Evolutionary conservation across 768 basidiomycete genomes (phyloP), one percentile per base, ranked within the genome.

Genomic region (Gyrodon lividus): DNA sequence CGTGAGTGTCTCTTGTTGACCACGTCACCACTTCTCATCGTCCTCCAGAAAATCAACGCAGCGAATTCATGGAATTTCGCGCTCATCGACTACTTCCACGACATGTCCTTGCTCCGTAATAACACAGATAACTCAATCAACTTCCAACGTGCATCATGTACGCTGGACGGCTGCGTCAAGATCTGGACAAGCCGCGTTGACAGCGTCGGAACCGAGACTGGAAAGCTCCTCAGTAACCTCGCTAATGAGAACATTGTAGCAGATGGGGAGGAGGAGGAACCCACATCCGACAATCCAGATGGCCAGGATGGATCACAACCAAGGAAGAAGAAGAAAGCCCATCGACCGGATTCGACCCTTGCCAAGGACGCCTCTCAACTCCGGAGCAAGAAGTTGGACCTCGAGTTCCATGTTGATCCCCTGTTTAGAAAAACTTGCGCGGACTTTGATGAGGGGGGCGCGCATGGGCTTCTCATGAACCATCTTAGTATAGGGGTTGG

Each of bases 161-260:
- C 97, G 0, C 82, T 99, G 19, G 97, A 99, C 53, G 97, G 96
- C 3, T 99, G 97, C 69, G 93, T 99, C 69, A 99, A 98, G 74
- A 98, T 99, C 55, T 99, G 95, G 94, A 98, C 95, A 6, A 92
- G 89, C 59, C 87, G 97, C 41, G 96, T 99, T 35, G 97, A 99
- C 69, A 91, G 88, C 55, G 94, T 98, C 31, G 92, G 92, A 20
- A 96, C 92, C 0, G 97, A 98, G 69, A 98, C 95, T 0, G 93
- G 93, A 23, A 98, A 97, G 67, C 79, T 99, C 12, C 77, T 98
- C 50, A 92, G 86, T 60, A 98, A 98, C 63, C 81, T 99, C 22
- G 79, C 82, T 1, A 81, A 78, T 34, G 83, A 82, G 51, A 86
- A 84, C 16, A 74, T 77, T 44, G 77, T 76, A 26, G 78, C 75